Evolutionary conservation across 148 eudicot genomes (phyloP), one percentile per base, ranked within the genome.

Genomic region (Rhododendron henanense): DNA sequence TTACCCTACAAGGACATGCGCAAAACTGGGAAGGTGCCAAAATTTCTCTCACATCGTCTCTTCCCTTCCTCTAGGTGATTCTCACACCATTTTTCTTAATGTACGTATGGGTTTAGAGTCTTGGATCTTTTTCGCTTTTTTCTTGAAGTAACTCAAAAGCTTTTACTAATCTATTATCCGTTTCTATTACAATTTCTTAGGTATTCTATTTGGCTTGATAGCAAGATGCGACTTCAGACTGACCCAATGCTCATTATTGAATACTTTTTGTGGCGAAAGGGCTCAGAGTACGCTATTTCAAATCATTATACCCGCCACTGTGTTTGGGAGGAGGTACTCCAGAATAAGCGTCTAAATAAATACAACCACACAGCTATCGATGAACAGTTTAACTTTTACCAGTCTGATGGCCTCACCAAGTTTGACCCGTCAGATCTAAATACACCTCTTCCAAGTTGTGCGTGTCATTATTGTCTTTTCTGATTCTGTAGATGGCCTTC

Each of bases 181-280:
- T 13, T 31, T 75, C 76, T 78, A 8, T 84, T 39, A 2, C 50
- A 53, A 65, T 53, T 51, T 84, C 85, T 55, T 90, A 97, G 99
- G 95, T 97, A 97, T 87, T 97, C 98, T 33, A 93, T 97, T 86
- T 97, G 99, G 99, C 96, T 97, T 81, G 99, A 97, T 87, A 97
- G 99, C 92, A 97, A 97, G 90, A 89, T 93, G 92, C 91, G 98
- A 84, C 98, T 97, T 78, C 89, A 87, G 79, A 86, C 95, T 75
- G 99, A 97, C 80, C 99, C 99, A 23, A 87, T 97, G 96, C 88
- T 91, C 82, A 92, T 97, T 41, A 87, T 97, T 82, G 99, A 97
- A 83, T 80, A 93, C 90, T 95, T 95, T 85, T 84, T 97, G 85
- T 97, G 99, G 99, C 89, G 94, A 87, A 87, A 89, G 44, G 87